phyloP scores from a whole-genome alignment of 163 green algal genomes.

The Scenedesmus sp. region DNA sequence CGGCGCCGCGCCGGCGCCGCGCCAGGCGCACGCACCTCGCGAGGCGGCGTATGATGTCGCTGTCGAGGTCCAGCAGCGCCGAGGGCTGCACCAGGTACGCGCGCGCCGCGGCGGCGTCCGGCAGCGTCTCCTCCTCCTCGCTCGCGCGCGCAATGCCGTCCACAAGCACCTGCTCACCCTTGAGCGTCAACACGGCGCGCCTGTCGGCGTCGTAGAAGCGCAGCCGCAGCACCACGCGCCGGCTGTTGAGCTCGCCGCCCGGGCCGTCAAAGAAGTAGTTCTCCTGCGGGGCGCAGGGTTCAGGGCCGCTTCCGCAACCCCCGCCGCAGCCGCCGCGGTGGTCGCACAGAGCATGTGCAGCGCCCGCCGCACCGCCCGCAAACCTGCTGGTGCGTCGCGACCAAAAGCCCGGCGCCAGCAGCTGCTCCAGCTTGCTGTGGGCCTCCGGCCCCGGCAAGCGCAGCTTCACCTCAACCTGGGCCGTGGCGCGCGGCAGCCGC shows the following conservation, averaged over 20 bases:
- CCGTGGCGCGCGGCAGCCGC: too few relatives aligned
- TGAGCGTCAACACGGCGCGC: conserved; percentile 88
- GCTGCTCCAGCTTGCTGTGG: conserved; percentile 65
- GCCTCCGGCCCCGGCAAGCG: conserved; percentile 70
- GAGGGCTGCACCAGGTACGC: conserved; percentile 65
- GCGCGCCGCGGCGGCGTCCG: conserved; percentile 61
- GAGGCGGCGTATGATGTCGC: conserved; percentile 22
- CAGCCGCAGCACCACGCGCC: conserved; percentile 78
- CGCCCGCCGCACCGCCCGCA: too few relatives aligned
- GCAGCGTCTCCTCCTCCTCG: conserved; percentile 81
- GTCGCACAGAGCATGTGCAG: too few relatives aligned
- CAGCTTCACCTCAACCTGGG: conserved; percentile 94
- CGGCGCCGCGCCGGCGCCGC: too few relatives aligned
- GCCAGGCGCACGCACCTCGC: conserved; percentile 34
- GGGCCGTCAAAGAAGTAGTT: conserved; percentile 97
- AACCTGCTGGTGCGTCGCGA: conserved; percentile 50
- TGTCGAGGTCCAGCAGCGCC: conserved; percentile 61
- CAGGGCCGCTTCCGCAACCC: background rate
- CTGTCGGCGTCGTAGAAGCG: conserved; percentile 86
- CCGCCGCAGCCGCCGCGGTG: background rate
- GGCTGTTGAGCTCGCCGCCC: conserved; percentile 76
- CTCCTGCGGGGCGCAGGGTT: conserved; percentile 79
- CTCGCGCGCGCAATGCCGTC: conserved; percentile 84
- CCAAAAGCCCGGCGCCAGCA: conserved; percentile 53
- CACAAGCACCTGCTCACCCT: conserved; percentile 85